Evolutionary conservation across 176 grass and related monocot genomes (phyloP), one percentile per base, ranked within the genome.

Genomic region (Thalia dealbata): DNA sequence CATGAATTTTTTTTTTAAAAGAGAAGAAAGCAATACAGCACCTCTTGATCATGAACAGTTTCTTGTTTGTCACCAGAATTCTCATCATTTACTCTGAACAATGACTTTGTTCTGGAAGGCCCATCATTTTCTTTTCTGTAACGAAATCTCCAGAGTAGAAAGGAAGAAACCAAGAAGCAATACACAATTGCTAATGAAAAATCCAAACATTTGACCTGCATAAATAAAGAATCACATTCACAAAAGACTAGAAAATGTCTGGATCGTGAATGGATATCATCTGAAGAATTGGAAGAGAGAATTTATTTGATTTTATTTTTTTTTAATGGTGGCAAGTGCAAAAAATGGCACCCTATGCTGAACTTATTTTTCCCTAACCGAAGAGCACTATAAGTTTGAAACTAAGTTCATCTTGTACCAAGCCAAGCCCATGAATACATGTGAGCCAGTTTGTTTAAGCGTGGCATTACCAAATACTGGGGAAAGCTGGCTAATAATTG

Each of bases 191-290:
- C 79, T 72, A 99, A 75, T 81, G 87, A 99, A 64, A 99, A 99
- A 74, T 93, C 89, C 85, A 99, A 86, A 83, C 95, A 99, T 88
- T 88, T 91, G 72, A 85, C 84, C 95, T 99, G 90, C 86, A 79
- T 59, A 80, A 82, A 73, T 86, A 69, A 35, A 50, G 84, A 60
- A 28, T 46, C 66, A 18, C 38, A 72, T 56, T 80, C 73, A 74
- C 2, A 18, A 73, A 26, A 55, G 51, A 14, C 16, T 22, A 44
- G 16, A 21, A 13, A 27, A 44, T 75, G 14, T 24, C 25, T 70
- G 69, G 64, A 81, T 27, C 18, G 66, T 73, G 80, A 65, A 38
- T 38, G 32, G 32, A 38, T 38, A 38, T 38, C 32, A 38, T 4
- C 32, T 38, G 3, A 38, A 4, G 32, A 38, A 38, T 4, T 1